A percentile compares a stretch with the other conserved stretches of the same genome.
phyloP scores from a whole-genome alignment of 1,139 yeast genomes.

The Candida anutae region DNA sequence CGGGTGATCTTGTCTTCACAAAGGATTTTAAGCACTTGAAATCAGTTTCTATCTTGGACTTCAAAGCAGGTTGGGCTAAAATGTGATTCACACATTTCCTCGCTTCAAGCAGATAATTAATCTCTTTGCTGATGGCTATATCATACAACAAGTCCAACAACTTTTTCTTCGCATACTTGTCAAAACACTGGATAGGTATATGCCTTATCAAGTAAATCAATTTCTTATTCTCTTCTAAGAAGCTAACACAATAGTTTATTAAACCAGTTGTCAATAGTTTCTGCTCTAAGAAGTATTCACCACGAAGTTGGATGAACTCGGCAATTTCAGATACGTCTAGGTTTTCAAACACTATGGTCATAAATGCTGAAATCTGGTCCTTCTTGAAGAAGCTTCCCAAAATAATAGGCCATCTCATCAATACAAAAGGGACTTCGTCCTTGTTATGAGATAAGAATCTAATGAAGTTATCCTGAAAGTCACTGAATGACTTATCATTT shows the following conservation, averaged over 20 bases:
- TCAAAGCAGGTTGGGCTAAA: conserved; percentile 42
- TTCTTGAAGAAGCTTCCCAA: conserved; percentile 28
- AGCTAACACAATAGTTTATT: conserved; percentile 11
- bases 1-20: conserved; percentile 10
- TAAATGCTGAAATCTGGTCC: conserved; percentile 8
- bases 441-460: conserved; percentile 10
- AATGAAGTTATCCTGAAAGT: conserved; percentile 18
- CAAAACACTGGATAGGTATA: conserved; percentile 47
- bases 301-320: conserved; percentile 10
- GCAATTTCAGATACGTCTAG: conserved; percentile 7
- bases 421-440: conserved; percentile 16
- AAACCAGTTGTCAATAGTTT: conserved; percentile 18
- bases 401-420: conserved; percentile 52
- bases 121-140: conserved; percentile 5
- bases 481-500: conserved; percentile 9
- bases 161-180: conserved; percentile 30
- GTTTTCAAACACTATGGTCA: conserved; percentile 7
- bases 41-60: conserved; percentile 42
- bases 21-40: conserved; percentile 16
- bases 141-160: conserved; percentile 26
- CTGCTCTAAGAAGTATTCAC: conserved; percentile 39
- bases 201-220: conserved; percentile 8
- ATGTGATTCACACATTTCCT: conserved; percentile 24
- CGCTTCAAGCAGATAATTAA: conserved; percentile 5
- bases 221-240: conserved; percentile 1